These are phyloP conservation scores for Morella rubra DNA, from an alignment of 306 rosid genomes.

Conservation along the genomic window DNA sequence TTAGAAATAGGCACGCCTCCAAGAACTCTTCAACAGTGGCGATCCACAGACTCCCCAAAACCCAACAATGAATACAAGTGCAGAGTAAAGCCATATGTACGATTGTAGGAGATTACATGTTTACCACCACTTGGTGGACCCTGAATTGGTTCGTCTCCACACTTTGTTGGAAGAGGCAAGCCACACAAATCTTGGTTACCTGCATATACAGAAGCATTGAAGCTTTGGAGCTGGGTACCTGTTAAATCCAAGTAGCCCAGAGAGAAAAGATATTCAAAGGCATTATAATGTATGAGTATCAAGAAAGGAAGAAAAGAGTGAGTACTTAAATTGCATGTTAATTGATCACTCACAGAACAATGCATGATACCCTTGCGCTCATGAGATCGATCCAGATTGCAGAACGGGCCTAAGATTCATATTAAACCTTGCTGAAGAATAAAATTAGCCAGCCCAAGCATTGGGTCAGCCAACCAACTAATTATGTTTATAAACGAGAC, in stretches of 20 bases:
- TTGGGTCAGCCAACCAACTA: too few relatives aligned
- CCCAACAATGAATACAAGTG: constrained; percentile 29
- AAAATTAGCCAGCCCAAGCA: too few relatives aligned
- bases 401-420: too few relatives aligned
- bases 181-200: constrained; percentile 37
- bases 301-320: too few relatives aligned
- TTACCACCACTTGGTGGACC: background rate
- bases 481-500: too few relatives aligned
- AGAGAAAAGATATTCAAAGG: too few relatives aligned
- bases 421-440: too few relatives aligned
- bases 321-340: background rate
- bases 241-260: constrained; percentile 16
- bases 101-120: background rate
- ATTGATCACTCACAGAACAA: too few relatives aligned
- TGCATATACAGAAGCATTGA: background rate
- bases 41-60: constrained; percentile 31
- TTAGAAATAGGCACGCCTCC: constrained; percentile 27
- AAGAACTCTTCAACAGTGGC: constrained; percentile 14
- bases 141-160: constrained; percentile 12
- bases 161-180: constrained; percentile 14
- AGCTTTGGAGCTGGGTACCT: constrained; percentile 29
- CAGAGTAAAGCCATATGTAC: constrained; percentile 25
- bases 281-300: too few relatives aligned
- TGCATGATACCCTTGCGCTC: too few relatives aligned
- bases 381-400: too few relatives aligned